Conservation (phyloP, 441 rosid genomes). For the Eruca vesicaria region DNA sequence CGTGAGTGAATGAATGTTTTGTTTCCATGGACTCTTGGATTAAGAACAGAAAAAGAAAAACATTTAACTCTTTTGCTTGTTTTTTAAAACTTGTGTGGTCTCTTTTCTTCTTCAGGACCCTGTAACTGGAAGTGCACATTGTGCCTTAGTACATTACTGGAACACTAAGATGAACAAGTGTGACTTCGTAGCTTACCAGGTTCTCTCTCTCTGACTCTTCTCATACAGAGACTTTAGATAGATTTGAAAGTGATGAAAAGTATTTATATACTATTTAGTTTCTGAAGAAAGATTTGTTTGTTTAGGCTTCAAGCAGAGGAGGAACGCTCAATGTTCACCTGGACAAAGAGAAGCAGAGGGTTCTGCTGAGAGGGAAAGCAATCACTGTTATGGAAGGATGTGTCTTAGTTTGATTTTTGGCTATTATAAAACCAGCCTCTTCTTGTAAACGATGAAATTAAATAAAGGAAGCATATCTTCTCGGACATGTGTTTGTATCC, state of each 20-base stretch:
- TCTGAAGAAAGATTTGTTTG: not conserved
- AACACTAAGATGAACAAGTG: slow-evolving; percentile 7
- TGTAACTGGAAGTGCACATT: slow-evolving; percentile 70
- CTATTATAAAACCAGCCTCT: not conserved
- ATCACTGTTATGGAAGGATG: slow-evolving; percentile 65
- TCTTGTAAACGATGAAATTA: not conserved
- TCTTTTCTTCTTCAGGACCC: slow-evolving; percentile 50
- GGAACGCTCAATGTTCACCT: slow-evolving; percentile 52
- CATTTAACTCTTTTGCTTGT: not conserved
- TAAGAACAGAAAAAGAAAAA: not conserved
- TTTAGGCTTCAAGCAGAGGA: slow-evolving; percentile 66
- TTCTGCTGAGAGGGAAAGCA: slow-evolving; percentile 63
- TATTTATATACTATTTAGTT: not conserved
- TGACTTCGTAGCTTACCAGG: slow-evolving; percentile 55
- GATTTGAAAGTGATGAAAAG: not conserved
- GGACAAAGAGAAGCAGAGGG: slow-evolving; percentile 51
- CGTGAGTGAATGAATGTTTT: not conserved
- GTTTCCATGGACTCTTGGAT: not conserved
- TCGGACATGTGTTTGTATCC: not conserved
- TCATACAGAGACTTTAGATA: not conserved
- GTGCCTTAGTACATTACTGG: slow-evolving; percentile 66
- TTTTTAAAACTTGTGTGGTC: not conserved
- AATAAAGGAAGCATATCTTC: not conserved
- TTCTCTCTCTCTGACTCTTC: slow-evolving; percentile 16
- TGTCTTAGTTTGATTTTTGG: slow-evolving; percentile 42